Conservation (phyloP, 441 rosid species). For the Adansonia gregorii region DNA sequence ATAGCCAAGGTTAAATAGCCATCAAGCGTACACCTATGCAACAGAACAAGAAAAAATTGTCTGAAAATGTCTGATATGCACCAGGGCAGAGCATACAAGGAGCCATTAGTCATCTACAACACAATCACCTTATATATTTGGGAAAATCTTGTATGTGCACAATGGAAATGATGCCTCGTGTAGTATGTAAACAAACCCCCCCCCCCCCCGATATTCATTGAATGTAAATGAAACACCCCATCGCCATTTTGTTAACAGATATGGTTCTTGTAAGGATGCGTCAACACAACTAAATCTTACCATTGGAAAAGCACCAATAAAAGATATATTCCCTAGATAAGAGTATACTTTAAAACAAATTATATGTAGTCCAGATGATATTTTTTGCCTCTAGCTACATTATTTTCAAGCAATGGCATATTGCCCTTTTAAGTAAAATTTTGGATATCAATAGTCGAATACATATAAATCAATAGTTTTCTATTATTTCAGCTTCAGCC, state of each 20-base stretch:
- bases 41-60: conserved; percentile 18
- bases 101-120: background rate
- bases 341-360: background rate
- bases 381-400: background rate
- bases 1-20: conserved; percentile 35
- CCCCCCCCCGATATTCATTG: background rate
- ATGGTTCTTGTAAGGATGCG: background rate
- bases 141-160: background rate
- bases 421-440: background rate
- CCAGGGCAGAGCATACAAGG: background rate
- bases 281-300: background rate
- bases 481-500: background rate
- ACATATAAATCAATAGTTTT: background rate
- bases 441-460: background rate
- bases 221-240: background rate
- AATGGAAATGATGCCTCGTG: background rate
- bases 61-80: background rate
- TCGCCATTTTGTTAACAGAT: background rate
- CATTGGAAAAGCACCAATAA: background rate
- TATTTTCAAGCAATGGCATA: background rate
- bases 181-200: background rate
- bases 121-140: background rate
- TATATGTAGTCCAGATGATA: background rate
- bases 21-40: conserved; percentile 82
- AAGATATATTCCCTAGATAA: background rate